phyloP scores from a whole-genome alignment of 257 asterid genomes.

The Nicotiana attenuata region DNA sequence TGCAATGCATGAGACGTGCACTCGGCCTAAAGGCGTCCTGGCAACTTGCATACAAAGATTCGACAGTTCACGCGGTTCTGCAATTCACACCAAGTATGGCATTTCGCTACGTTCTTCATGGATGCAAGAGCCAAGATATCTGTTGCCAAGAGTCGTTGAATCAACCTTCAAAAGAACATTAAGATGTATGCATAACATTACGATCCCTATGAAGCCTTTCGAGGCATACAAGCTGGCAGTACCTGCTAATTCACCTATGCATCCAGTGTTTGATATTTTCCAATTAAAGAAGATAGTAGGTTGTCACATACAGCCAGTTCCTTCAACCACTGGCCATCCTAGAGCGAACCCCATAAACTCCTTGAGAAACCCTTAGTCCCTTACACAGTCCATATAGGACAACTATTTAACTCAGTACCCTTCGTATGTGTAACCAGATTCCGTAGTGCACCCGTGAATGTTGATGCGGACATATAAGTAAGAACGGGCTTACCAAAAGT shows the following conservation, averaged over 20 bases:
- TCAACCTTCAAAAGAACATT: not conserved
- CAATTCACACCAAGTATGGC: conserved; percentile 30
- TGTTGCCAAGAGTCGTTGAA: conserved; percentile 14
- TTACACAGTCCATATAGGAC: no score
- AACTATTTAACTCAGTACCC: not conserved
- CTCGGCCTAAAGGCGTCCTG: no score
- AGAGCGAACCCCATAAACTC: not conserved
- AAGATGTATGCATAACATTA: not conserved
- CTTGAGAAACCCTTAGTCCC: no score
- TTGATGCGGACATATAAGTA: not conserved
- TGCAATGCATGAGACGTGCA: no score
- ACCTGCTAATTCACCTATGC: not conserved
- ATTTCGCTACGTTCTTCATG: conserved; percentile 20
- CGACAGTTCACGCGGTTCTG: conserved; percentile 23
- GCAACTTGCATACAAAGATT: not conserved
- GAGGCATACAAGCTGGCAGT: not conserved
- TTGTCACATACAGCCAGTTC: not conserved
- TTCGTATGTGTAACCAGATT: not conserved
- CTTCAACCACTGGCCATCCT: not conserved
- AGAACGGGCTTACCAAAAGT: not conserved
- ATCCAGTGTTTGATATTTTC: not conserved
- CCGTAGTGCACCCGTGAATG: not conserved
- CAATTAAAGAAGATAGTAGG: not conserved
- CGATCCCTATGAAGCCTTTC: not conserved
- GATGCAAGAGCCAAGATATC: conserved; percentile 19